A percentile compares a stretch with the other conserved stretches of the same genome.
These are phyloP conservation scores for Lophium mytilinum DNA, from an alignment of 495 filamentous ascomycete genomes.

Conservation along the genomic window DNA sequence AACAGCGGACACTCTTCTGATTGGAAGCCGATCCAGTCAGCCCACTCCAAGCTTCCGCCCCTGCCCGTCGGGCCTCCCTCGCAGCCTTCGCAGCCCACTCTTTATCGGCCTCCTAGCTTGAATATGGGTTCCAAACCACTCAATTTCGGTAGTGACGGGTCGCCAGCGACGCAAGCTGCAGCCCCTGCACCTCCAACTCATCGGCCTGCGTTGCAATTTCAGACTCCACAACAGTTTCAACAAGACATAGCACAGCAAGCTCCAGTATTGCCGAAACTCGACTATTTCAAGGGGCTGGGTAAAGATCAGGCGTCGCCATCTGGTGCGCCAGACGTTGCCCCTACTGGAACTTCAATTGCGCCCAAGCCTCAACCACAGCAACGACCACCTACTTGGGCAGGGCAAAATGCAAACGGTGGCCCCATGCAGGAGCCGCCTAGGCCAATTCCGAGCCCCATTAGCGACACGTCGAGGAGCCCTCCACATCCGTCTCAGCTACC, in stretches of 20 bases:
- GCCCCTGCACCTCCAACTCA: neutral
- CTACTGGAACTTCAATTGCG: neutral
- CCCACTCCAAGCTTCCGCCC: neutral
- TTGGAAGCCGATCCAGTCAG: conserved; percentile 20
- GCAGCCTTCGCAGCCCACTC: neutral
- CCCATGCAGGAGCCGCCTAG: conserved; percentile 2
- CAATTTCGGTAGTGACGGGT: neutral
- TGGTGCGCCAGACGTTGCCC: neutral
- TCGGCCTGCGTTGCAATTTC: neutral
- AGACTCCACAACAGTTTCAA: neutral
- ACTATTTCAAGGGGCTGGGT: neutral
- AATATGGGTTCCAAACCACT: neutral
- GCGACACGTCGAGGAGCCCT: conserved; percentile 17
- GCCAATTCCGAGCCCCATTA: conserved; percentile 16
- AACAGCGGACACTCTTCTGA: conserved; percentile 27
- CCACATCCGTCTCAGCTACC: too few species aligned
- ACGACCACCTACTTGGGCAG: neutral
- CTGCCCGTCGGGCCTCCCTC: neutral
- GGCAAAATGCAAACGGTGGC: neutral
- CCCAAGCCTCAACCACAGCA: neutral
- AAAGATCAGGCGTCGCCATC: neutral
- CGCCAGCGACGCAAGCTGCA: neutral
- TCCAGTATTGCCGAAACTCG: neutral
- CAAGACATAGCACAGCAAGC: neutral
- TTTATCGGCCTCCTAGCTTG: neutral